phyloP scores from a whole-genome alignment of 2,329 filamentous ascomycete species.

The Penicillium concentricum region DNA sequence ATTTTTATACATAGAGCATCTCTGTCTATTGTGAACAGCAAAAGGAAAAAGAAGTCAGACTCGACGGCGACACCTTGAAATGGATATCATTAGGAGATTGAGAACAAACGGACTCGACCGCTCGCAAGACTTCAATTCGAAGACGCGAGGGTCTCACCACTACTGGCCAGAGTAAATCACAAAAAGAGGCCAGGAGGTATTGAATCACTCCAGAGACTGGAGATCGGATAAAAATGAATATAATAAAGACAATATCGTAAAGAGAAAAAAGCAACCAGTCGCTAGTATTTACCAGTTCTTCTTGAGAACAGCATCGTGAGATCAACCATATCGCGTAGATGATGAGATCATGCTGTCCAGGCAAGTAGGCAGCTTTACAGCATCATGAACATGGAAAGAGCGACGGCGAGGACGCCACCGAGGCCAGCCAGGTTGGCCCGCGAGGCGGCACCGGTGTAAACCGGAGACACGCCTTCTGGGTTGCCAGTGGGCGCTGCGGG shows the following conservation, averaged over 20 bases:
- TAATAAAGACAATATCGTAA: constrained; percentile 5
- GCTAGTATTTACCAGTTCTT: neutral
- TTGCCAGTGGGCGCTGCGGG: constrained; percentile 3
- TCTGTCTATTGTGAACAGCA: neutral
- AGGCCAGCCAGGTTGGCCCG: neutral
- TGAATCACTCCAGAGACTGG: constrained; percentile 2
- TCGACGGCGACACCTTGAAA: neutral
- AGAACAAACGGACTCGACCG: neutral
- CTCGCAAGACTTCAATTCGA: neutral
- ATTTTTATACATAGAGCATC: neutral
- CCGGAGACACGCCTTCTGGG: constrained; percentile 11
- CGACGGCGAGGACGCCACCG: constrained; percentile 11
- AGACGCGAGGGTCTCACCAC: neutral
- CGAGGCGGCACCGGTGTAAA: constrained; percentile 16
- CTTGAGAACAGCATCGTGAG: constrained; percentile 6
- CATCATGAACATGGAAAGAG: constrained; percentile 12
- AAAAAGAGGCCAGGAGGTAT: constrained; percentile 7
- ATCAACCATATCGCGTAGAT: neutral
- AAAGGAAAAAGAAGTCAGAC: neutral
- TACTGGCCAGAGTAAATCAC: constrained; percentile 9
- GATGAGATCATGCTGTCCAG: constrained; percentile 8
- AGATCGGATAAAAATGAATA: constrained; percentile 1
- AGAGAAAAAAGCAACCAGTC: neutral
- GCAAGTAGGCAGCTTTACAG: constrained; percentile 1
- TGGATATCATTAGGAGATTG: constrained; percentile 1